phyloP scores from a whole-genome alignment of 352 stramenopile species.

The Pythium apleroticum region DNA sequence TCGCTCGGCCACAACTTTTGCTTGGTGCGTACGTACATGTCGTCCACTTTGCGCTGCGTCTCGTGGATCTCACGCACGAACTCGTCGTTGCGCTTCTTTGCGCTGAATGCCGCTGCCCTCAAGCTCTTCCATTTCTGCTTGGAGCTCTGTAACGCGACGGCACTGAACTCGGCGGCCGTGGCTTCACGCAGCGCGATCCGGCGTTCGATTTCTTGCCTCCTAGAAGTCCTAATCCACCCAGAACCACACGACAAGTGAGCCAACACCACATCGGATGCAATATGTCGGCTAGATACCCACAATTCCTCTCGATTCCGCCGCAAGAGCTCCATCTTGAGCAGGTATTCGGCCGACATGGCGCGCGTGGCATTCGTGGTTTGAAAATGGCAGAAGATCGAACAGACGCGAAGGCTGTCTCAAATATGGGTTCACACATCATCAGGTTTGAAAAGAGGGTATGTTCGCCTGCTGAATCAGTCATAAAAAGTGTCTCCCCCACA shows the following conservation, averaged over 20 bases:
- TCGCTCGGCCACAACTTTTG: conserved; percentile 44
- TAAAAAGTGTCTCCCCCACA: neutral
- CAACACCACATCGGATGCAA: conserved; percentile 2
- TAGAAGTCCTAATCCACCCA: conserved; percentile 37
- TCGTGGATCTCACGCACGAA: conserved; percentile 53
- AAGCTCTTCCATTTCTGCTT: conserved; percentile 65
- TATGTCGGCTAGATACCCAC: conserved; percentile 25
- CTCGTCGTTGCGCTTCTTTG: conserved; percentile 65
- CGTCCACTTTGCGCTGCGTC: conserved; percentile 51
- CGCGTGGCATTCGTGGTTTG: neutral
- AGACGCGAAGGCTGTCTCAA: neutral
- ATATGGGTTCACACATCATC: neutral
- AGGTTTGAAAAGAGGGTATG: neutral
- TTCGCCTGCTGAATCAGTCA: no score
- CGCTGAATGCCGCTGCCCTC: conserved; percentile 36
- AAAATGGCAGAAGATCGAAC: conserved; percentile 12
- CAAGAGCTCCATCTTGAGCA: conserved; percentile 59
- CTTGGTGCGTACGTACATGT: conserved; percentile 38
- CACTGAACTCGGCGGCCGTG: conserved; percentile 75
- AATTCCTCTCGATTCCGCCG: conserved; percentile 54
- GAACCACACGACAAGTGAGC: conserved; percentile 1
- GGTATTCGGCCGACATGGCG: conserved; percentile 62
- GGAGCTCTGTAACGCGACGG: conserved; percentile 58
- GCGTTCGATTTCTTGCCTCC: conserved; percentile 68
- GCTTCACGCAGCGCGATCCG: conserved; percentile 66